Evolutionary conservation across 148 eudicot species (phyloP).

Genomic region (Arbutus unedo): DNA sequence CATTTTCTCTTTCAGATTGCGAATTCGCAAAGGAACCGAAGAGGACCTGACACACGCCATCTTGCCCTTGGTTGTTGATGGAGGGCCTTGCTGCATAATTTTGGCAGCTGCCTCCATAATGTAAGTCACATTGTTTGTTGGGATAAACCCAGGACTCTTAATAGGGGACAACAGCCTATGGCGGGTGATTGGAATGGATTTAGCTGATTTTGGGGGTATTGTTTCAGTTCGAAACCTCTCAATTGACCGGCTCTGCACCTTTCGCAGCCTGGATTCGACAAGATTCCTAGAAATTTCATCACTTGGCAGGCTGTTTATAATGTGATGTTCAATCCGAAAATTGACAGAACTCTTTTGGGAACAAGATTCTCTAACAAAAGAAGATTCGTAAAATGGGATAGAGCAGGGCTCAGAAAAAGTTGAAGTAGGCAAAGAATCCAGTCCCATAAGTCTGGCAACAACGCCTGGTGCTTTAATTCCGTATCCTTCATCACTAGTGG

Average conservation of each 20-base stretch:
- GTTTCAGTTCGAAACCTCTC: conserved; percentile 88
- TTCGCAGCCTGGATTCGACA: conserved; percentile 39
- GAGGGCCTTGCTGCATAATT: conserved; percentile 68
- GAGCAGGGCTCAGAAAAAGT: conserved; percentile 46
- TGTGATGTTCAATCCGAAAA: conserved; percentile 42
- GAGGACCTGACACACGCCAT: conserved; percentile 51
- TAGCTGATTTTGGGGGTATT: conserved; percentile 85
- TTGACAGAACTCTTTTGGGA: conserved; percentile 36
- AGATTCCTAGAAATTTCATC: conserved; percentile 52
- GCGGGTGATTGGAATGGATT: conserved; percentile 69
- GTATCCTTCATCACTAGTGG: conserved; percentile 54
- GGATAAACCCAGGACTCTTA: conserved; percentile 80
- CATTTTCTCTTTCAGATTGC: conserved; percentile 61
- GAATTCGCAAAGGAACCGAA: conserved; percentile 64
- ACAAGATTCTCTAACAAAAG: conserved; percentile 42
- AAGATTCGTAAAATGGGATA: conserved; percentile 47
- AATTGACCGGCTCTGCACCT: conserved; percentile 50
- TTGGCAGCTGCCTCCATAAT: conserved; percentile 84
- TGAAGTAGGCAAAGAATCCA: conserved; percentile 79
- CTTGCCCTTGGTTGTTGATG: conserved; percentile 37
- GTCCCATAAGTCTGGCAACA: conserved; percentile 98
- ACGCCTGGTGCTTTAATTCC: conserved; percentile 78
- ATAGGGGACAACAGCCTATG: conserved; percentile 84
- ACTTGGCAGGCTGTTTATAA: conserved; percentile 36
- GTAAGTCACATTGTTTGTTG: conserved; percentile 66